phyloP scores from a whole-genome alignment of 73 alveolate genomes.

The Symbiodinium natans region DNA sequence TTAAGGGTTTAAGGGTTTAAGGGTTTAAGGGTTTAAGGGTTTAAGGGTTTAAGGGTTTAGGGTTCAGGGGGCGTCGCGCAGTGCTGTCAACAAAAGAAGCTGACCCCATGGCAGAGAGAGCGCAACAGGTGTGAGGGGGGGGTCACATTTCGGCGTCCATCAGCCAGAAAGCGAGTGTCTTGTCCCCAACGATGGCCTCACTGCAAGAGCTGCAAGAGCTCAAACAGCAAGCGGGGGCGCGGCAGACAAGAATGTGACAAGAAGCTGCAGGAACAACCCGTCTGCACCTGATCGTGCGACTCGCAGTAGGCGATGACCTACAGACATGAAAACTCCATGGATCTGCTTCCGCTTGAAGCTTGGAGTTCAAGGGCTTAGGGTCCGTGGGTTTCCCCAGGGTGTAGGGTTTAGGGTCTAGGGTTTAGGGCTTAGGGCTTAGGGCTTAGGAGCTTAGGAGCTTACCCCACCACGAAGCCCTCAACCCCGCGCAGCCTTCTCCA shows the following conservation, averaged over 20 bases:
- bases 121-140: background rate
- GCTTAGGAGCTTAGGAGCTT: no score
- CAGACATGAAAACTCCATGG: background rate
- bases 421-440: no score
- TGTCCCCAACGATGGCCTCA: constrained; percentile 96
- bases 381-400: no score
- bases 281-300: constrained; percentile 95
- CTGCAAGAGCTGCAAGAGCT: no score
- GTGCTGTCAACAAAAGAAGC: no score
- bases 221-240: background rate
- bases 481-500: constrained; percentile 97
- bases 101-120: background rate
- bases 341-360: no score
- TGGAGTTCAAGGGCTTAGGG: no score
- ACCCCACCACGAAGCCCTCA: background rate
- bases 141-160: constrained; percentile 95
- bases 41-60: no score
- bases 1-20: no score
- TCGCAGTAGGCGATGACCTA: constrained; percentile 95
- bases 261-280: background rate
- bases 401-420: no score
- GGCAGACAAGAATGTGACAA: background rate
- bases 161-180: constrained; percentile 96
- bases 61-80: no score
- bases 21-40: no score